These are phyloP conservation scores for Diaporthe vexans DNA, from an alignment of 2,329 filamentous ascomycete species.

Conservation along the genomic window DNA sequence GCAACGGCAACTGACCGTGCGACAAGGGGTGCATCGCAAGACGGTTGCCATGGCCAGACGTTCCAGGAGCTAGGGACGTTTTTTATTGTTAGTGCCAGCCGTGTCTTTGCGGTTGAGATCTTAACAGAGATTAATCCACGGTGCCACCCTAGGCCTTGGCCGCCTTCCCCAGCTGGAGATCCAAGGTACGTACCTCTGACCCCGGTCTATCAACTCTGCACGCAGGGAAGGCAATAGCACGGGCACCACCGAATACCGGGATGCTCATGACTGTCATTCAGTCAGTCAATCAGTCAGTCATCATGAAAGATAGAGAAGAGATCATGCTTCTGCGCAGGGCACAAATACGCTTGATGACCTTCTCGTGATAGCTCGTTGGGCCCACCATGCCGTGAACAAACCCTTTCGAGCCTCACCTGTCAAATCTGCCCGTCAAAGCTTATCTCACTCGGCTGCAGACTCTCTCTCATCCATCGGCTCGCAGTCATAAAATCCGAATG, in stretches of 20 bases:
- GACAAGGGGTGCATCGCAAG: neutral
- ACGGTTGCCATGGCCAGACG: neutral
- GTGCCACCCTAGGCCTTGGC: neutral
- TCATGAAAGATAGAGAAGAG: neutral
- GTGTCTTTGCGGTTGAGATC: accelerated
- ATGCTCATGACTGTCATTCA: neutral
- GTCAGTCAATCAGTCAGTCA: neutral
- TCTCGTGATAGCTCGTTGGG: neutral
- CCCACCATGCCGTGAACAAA: conserved; percentile 26
- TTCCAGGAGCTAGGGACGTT: neutral
- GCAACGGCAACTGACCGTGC: neutral
- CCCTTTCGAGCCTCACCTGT: neutral
- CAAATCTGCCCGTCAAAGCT: neutral
- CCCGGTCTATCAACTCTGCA: neutral
- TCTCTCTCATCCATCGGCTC: neutral
- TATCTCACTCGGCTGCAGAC: neutral
- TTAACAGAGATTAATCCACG: neutral
- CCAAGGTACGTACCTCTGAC: neutral
- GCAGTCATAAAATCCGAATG: neutral
- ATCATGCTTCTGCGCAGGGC: neutral
- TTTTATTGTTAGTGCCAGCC: neutral
- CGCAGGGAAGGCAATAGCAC: neutral
- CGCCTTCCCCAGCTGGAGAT: neutral
- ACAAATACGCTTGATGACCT: neutral
- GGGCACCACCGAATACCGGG: neutral